Base-by-base conservation (phyloP, 1,139 yeast genomes). In the Yamadazyma dushanensis region DNA sequence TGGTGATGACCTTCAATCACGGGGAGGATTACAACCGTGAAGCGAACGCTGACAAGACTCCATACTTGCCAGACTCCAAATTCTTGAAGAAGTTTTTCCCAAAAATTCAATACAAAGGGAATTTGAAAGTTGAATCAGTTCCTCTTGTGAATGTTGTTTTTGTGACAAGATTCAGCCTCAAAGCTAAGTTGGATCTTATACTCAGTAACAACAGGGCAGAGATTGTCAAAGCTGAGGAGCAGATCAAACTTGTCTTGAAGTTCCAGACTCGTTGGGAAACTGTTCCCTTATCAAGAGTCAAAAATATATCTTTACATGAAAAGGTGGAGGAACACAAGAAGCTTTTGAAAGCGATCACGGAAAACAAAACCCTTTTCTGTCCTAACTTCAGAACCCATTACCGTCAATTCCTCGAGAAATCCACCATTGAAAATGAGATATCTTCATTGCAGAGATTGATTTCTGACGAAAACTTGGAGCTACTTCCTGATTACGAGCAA, bases 401-500 rank as follows among this genome's bases (percentile, higher is more conserved):
- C 43, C 46, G 58, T 2, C 73, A 71, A 29, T 64, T 78, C 20
- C 69, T 75, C 32, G 64, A 71, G 34, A 76, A 73, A 41, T 66
- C 69, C 37, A 43, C 55, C 25, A 56, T 85, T 25, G 67, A 72
- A 38, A 53, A 58, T 13, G 73, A 81, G 43, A 80, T 89, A 15
- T 74, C 66, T 4, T 60, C 69, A 0, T 61, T 89, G 47, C 77
- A 80, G 50, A 70, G 72, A 33, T 63, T 83, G 33, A 74, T 89
- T 44, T 82, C 95, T 1, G 95, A 87, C 44, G 96, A 90, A 49
- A 94, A 90, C 50, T 67, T 94, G 53, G 96, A 87, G 45, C 66
- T 94, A 36, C 68, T 92, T 31, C 98, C 98, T 1, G 97, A 92
- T 56, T 92, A 92, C 54, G 95, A 89, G 50, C 96, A 88, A 57